A percentile compares a stretch with the other conserved stretches of the same genome.
Evolutionary conservation across 495 filamentous ascomycete genomes (phyloP).

Genomic region (Corynascus novoguineensis): DNA sequence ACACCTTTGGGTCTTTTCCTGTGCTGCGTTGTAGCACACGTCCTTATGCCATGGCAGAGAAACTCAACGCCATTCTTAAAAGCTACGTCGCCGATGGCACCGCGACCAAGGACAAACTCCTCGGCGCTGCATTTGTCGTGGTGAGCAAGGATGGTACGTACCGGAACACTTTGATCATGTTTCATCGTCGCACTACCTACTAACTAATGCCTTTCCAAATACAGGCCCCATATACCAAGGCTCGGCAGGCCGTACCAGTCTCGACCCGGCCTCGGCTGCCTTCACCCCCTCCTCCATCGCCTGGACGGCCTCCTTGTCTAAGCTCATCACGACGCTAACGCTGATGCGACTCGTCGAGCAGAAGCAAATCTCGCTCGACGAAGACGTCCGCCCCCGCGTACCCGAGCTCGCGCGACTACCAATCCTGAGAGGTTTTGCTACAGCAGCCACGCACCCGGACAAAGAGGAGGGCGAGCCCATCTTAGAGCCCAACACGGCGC

Average conservation of each 20-base stretch:
- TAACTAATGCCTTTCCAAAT: not conserved
- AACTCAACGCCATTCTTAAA: too few relatives aligned
- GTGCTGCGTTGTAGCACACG: too few relatives aligned
- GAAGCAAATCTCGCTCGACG: constrained; percentile 31
- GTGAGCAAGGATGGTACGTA: too few relatives aligned
- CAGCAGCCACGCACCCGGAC: too few relatives aligned
- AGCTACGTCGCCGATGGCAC: too few relatives aligned
- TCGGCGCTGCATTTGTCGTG: too few relatives aligned
- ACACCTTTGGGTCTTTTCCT: too few relatives aligned
- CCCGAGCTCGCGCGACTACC: constrained; percentile 30
- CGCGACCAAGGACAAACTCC: too few relatives aligned
- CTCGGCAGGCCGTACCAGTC: constrained; percentile 21
- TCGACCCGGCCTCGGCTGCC: constrained; percentile 11
- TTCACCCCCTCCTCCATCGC: constrained; percentile 50
- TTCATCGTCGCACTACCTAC: too few relatives aligned
- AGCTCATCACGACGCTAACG: constrained; percentile 34
- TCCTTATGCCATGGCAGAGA: too few relatives aligned
- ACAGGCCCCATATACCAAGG: constrained; percentile 24
- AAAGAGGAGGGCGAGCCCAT: constrained; percentile 18
- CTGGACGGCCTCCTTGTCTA: constrained; percentile 33
- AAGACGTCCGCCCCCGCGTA: constrained; percentile 26
- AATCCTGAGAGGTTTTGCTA: constrained; percentile 27
- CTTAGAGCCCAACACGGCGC: constrained; percentile 22
- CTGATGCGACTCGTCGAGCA: constrained; percentile 36
- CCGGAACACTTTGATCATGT: too few relatives aligned